These are phyloP conservation scores for Prunus kanzakura DNA, from an alignment of 306 rosid genomes.

Conservation along the genomic window DNA sequence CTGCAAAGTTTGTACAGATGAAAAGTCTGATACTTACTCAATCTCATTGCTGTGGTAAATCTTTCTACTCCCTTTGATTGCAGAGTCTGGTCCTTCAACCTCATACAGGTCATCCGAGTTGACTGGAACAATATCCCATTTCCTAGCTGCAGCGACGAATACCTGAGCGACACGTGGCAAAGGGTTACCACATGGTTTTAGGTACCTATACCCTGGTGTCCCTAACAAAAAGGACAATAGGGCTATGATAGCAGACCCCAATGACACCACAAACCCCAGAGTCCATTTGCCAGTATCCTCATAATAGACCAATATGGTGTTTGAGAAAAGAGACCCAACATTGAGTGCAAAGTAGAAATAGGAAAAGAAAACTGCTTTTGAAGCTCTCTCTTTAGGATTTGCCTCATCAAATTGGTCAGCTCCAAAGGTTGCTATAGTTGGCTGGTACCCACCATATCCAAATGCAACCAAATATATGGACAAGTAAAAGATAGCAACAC, in stretches of 20 bases:
- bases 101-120: conserved; percentile 44
- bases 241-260: conserved; percentile 50
- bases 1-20: background rate
- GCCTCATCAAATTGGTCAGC: conserved; percentile 62
- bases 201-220: conserved; percentile 47
- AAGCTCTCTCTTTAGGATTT: conserved; percentile 35
- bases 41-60: conserved; percentile 53
- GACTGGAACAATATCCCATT: conserved; percentile 33
- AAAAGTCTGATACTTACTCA: conserved; percentile 35
- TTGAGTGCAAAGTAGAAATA: conserved; percentile 61
- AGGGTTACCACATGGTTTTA: conserved; percentile 63
- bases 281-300: conserved; percentile 62
- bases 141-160: conserved; percentile 51
- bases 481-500: conserved; percentile 47
- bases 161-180: conserved; percentile 61
- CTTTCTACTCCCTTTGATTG: conserved; percentile 43
- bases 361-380: conserved; percentile 52
- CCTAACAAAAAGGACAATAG: conserved; percentile 39
- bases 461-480: conserved; percentile 61
- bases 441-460: conserved; percentile 65
- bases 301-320: conserved; percentile 56
- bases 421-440: conserved; percentile 57
- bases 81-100: conserved; percentile 33
- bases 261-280: conserved; percentile 50
- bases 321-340: conserved; percentile 62